Percentiles rank a stretch among this genome's conserved stretches.
phyloP scores from a whole-genome alignment of 192 early-diverging fungal species.

The Coemansia sp. region DNA sequence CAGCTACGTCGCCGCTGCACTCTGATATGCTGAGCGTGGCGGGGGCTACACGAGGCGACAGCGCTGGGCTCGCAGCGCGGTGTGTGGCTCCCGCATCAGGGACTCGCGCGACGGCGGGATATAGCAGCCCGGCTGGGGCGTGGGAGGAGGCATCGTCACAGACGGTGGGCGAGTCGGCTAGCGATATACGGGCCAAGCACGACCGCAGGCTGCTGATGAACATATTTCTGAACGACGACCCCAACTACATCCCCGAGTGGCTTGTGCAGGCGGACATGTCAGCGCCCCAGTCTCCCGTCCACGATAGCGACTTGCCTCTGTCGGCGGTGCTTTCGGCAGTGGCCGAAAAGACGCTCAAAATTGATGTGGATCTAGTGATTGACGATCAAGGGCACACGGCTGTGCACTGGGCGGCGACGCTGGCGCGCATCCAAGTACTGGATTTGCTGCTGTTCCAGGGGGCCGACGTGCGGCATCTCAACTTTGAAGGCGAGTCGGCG shows the following conservation, averaged over 20 bases:
- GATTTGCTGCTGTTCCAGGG: conserved; percentile 76
- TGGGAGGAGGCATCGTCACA: conserved; percentile 41
- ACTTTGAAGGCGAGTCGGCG: conserved; percentile 85
- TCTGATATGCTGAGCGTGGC: conserved; percentile 33
- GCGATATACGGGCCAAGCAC: conserved; percentile 47
- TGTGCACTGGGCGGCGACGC: conserved; percentile 94
- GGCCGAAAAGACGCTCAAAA: conserved; percentile 27
- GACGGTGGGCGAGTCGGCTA: conserved; percentile 17
- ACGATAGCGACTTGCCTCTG: neutral
- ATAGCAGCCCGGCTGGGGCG: neutral
- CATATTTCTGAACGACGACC: conserved; percentile 82
- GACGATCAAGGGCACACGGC: conserved; percentile 96
- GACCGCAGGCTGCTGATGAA: conserved; percentile 82
- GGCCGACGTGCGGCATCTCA: conserved; percentile 69
- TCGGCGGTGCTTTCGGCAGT: conserved; percentile 1
- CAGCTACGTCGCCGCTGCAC: conserved; percentile 48
- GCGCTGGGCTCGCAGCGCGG: neutral
- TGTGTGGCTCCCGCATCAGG: neutral
- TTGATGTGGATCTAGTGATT: conserved; percentile 83
- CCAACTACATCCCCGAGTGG: conserved; percentile 62
- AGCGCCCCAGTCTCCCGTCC: neutral
- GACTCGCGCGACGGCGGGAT: neutral
- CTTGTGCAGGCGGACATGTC: conserved; percentile 17
- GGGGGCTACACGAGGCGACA: conserved; percentile 19
- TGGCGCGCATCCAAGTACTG: conserved; percentile 75